phyloP scores from a whole-genome alignment of 345 rosid genomes.

The Eucalyptus erythrocorys region DNA sequence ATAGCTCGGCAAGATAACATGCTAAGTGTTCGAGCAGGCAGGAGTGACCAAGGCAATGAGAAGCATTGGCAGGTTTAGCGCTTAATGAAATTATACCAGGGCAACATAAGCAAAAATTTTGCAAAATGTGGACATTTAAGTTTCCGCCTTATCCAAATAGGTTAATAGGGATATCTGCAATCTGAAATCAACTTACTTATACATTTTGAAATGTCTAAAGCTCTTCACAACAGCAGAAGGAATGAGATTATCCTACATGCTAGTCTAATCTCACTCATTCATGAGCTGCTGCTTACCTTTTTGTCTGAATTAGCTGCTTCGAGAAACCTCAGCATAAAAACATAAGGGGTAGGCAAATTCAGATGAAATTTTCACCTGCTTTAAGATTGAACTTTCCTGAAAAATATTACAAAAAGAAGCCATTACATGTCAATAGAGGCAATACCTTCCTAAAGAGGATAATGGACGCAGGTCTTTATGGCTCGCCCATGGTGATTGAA shows the following conservation, averaged over 20 bases:
- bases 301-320: slow-evolving; percentile 79
- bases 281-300: slow-evolving; percentile 17
- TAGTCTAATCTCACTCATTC: not conserved
- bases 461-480: too few species aligned
- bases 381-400: slow-evolving; percentile 73
- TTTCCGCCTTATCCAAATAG: too few species aligned
- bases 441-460: not conserved
- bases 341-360: slow-evolving; percentile 74
- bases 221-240: too few species aligned
- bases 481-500: too few species aligned
- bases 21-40: slow-evolving; percentile 73
- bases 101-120: not conserved
- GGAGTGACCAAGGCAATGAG: not conserved
- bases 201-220: too few species aligned
- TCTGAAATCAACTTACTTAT: too few species aligned
- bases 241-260: too few species aligned
- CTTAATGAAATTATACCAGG: not conserved
- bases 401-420: slow-evolving; percentile 10
- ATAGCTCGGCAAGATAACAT: slow-evolving; percentile 69
- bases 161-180: too few species aligned
- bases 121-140: too few species aligned
- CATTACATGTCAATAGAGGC: not conserved
- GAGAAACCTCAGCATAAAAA: slow-evolving; percentile 84
- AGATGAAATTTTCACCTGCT: slow-evolving; percentile 64
- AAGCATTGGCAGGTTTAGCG: not conserved